These are phyloP conservation scores for Colletotrichum higginsianum DNA, from an alignment of 2,329 filamentous ascomycete species.

Conservation along the genomic window DNA sequence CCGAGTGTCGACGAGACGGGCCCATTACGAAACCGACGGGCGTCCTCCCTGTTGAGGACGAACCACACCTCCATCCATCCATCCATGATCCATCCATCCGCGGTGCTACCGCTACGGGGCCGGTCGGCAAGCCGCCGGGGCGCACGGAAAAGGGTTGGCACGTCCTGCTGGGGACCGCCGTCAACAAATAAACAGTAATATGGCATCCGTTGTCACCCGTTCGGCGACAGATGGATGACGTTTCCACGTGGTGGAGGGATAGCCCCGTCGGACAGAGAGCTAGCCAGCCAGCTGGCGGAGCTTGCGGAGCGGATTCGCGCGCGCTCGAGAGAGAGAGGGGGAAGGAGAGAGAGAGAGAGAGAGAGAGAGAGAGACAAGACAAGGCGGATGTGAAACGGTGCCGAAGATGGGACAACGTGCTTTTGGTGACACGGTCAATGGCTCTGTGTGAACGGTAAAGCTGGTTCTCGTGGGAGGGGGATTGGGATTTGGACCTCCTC, in stretches of 20 bases:
- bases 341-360: too few species aligned
- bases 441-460: neutral
- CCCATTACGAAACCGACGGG: slow-evolving; percentile 15
- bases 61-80: neutral
- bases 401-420: slow-evolving; percentile 17
- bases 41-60: slow-evolving; percentile 18
- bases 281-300: slow-evolving; percentile 1
- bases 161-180: slow-evolving; percentile 11
- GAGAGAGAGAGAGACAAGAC: neutral
- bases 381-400: slow-evolving; percentile 23
- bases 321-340: neutral
- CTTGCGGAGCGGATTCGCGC: too few species aligned
- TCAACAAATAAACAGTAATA: neutral
- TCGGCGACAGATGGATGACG: slow-evolving; percentile 1
- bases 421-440: too few species aligned
- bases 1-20: slow-evolving; percentile 1
- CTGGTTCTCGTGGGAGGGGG: too few species aligned
- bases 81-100: slow-evolving; percentile 11
- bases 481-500: too few species aligned
- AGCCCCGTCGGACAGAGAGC: slow-evolving; percentile 6
- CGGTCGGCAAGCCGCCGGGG: slow-evolving; percentile 32
- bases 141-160: slow-evolving; percentile 16
- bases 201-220: neutral
- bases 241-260: slow-evolving; percentile 30
- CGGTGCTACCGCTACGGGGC: slow-evolving; percentile 33